phyloP scores from a whole-genome alignment of 1,284 basidiomycete species.

The Cryptococcus sp. region DNA sequence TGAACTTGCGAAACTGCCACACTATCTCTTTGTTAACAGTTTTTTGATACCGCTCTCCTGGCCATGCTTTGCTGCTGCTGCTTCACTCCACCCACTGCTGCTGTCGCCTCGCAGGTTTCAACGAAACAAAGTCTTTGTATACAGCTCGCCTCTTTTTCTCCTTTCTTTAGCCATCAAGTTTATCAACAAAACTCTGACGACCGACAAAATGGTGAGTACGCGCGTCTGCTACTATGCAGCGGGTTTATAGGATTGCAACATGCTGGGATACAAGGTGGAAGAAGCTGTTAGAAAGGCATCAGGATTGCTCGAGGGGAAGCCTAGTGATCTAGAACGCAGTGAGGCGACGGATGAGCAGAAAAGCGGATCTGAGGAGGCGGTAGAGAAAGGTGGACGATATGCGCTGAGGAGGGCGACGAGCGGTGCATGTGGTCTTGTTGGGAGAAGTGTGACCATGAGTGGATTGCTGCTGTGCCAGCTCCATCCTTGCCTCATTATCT shows the following conservation, averaged over 20 bases:
- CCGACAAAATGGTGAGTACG: constrained; percentile 14
- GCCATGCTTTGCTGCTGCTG: background rate
- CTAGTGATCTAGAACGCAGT: too few species aligned
- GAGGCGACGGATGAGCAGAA: background rate
- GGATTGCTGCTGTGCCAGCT: too few species aligned
- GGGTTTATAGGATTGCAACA: too few species aligned
- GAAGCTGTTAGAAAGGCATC: too few species aligned
- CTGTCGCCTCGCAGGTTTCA: background rate
- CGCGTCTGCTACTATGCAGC: too few species aligned
- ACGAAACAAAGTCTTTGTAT: too few species aligned
- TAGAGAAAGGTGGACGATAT: too few species aligned
- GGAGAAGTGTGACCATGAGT: too few species aligned
- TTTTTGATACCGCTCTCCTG: background rate
- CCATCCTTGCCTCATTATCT: background rate
- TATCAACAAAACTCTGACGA: constrained; percentile 3
- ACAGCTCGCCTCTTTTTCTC: background rate
- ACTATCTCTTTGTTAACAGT: background rate
- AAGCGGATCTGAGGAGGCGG: background rate
- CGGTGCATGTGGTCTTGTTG: background rate
- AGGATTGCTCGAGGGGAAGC: too few species aligned
- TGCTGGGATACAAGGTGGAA: too few species aligned
- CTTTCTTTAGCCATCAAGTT: constrained; percentile 13
- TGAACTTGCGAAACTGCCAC: background rate
- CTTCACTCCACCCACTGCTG: background rate
- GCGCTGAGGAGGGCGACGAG: background rate